phyloP scores from a whole-genome alignment of 441 rosid species.

The Aleurites moluccanus region DNA sequence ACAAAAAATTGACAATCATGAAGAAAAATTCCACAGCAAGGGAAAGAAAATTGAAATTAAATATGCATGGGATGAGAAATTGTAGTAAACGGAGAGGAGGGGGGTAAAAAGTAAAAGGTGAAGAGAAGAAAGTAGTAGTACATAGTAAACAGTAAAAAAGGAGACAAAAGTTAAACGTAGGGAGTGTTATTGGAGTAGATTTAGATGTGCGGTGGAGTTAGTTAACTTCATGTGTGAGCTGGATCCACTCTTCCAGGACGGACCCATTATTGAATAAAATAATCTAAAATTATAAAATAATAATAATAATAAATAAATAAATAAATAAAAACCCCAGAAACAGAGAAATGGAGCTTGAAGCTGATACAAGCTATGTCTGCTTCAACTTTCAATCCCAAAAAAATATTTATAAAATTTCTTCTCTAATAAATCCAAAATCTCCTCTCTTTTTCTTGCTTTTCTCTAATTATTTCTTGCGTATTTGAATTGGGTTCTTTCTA shows the following conservation, averaged over 20 bases:
- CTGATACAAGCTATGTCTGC: conserved; percentile 39
- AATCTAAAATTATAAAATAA: conserved; percentile 7
- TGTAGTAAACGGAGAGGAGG: too few relatives aligned
- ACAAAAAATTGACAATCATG: too few relatives aligned
- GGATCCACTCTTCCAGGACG: conserved; percentile 77
- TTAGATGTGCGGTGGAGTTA: conserved; percentile 38
- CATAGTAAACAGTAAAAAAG: too few relatives aligned
- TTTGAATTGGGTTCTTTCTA: conserved; percentile 39
- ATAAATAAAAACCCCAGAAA: too few relatives aligned
- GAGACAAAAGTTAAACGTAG: conserved; percentile 16
- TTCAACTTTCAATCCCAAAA: conserved; percentile 37
- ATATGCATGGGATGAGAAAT: too few relatives aligned
- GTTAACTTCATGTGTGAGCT: conserved; percentile 67
- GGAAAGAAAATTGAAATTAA: background rate
- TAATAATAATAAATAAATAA: background rate
- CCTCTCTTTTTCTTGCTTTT: too few relatives aligned
- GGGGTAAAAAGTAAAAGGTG: too few relatives aligned
- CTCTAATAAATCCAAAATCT: conserved; percentile 18
- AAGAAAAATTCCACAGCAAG: too few relatives aligned
- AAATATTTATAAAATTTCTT: conserved; percentile 1
- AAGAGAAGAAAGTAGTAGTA: too few relatives aligned
- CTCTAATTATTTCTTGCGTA: too few relatives aligned
- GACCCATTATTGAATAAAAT: conserved; percentile 53
- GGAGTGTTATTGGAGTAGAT: conserved; percentile 22
- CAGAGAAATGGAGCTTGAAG: conserved; percentile 49